Evolutionary conservation across 2,329 filamentous ascomycete genomes (phyloP), one percentile per base, ranked within the genome.

Genomic region (Graphilbum fragrans): DNA sequence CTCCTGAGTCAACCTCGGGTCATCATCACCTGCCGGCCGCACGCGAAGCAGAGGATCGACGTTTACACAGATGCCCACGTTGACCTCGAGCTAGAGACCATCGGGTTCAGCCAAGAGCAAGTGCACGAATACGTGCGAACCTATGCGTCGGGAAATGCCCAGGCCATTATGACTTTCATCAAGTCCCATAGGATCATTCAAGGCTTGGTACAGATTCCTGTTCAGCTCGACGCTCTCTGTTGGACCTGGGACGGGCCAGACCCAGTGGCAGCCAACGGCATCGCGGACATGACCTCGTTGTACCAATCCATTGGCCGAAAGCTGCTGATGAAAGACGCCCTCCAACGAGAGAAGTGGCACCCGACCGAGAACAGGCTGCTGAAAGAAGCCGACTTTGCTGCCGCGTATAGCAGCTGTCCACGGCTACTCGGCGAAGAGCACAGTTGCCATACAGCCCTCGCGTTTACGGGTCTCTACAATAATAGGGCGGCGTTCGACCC

Each of bases 211-310:
- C 59, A 55, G 12, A 65, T 67, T 35, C 65, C 63, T 0, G 61
- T 68, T 43, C 62, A 61, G 38, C 50, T 68, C 0, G 64, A 67
- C 52, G 64, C 63, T 1, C 43, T 67, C 20, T 67, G 63, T 43
- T 62, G 51, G 35, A 57, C 40, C 16, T 66, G 60, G 61, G 42
- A 54, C 38, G 36, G 47, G 0, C 44, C 51, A 21, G 40, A 61
- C 9, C 61, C 60, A 42, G 50, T 5, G 20, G 49, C 16, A 33
- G 45, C 32, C 51, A 56, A 39, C 42, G 53, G 6, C 9, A 38
- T 2, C 41, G 59, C 8, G 49, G 59, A 14, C 52, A 62, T 46
- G 5, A n/a, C 18, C 44, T 63, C 41, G 62, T 9, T 63, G 65
- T 43, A 52, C 32, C 34, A 60, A 60, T 7, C 38, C 64, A 17